Evolutionary conservation across 345 rosid genomes (phyloP), one percentile per base, ranked within the genome.

Genomic region (Pistacia integerrima): DNA sequence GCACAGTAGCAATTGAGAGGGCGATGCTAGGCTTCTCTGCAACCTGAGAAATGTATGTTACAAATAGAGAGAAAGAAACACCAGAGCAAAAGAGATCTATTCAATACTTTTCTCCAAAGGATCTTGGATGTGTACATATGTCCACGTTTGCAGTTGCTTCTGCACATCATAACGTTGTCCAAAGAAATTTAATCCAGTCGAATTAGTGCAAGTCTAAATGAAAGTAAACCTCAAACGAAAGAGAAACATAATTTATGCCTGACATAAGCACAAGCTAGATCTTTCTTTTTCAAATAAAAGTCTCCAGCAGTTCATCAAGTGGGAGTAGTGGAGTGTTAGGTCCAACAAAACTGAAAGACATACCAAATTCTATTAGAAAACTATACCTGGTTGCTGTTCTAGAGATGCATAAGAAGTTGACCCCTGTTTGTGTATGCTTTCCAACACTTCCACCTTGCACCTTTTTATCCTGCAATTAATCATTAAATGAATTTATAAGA

Each of bases 381-480:
- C 18, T 66, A 77, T 82, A 90, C 91, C 91, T 64, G 77, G 74
- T 48, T 64, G 74, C 57, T 75, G 78, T 76, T 84, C 77, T 63
- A 72, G 59, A 48, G 60, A 55, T 7, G 66, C 77, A 52, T 67
- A 64, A 64, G 90, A 84, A 54, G 87, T 72, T 58, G 84, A 77
- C 36, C 75, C 86, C 69, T 78, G 65, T 65, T 84, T 86, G 41
- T 81, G 88, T 16, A 30, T 61, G 20, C 48, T 70, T 60, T 88
- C 88, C 17, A 73, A 4, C 67, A 66, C 75, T 80, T 91, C 97
- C 51, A 83, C 76, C 82, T 86, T 89, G 69, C 35, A 62, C 82
- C 90, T 89, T 82, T 95, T 93, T 49, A 70, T 80, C 83, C 98
- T 93, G 85, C 61, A 73, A 57, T 68, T 65, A 72, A 74, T 77